Percentiles rank a stretch among this genome's conserved stretches.
phyloP scores from a whole-genome alignment of 768 basidiomycete species.

The Mycena rebaudengoi region DNA sequence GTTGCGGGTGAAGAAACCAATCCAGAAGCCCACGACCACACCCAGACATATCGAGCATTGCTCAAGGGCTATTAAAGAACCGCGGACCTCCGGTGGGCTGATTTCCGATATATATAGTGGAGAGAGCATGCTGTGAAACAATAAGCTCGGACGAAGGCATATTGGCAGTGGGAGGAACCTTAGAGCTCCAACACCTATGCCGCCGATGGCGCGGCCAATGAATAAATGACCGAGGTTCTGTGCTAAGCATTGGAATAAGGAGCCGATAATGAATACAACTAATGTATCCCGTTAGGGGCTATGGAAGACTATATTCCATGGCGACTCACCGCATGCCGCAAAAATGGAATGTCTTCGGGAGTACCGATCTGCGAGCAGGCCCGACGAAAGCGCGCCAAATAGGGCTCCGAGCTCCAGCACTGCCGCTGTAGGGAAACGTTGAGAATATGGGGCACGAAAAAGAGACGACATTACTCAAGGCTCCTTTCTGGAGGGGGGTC shows the following conservation, averaged over 20 bases:
- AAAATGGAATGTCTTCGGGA: constrained; percentile 76
- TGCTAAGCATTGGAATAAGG: constrained; percentile 72
- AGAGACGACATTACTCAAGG: constrained; percentile 67
- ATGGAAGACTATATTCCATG: not conserved
- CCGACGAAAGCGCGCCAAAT: constrained; percentile 74
- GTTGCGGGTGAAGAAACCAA: constrained; percentile 75
- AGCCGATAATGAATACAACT: constrained; percentile 80
- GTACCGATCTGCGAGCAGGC: constrained; percentile 71
- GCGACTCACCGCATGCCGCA: constrained; percentile 66
- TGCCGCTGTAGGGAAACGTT: constrained; percentile 60
- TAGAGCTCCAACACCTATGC: constrained; percentile 83
- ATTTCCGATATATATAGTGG: constrained; percentile 89
- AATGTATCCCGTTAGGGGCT: not conserved
- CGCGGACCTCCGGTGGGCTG: constrained; percentile 80
- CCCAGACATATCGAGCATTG: constrained; percentile 85
- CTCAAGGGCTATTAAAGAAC: constrained; percentile 81
- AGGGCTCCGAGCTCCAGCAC: constrained; percentile 81
- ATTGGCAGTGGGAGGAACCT: no score
- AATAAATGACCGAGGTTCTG: constrained; percentile 63
- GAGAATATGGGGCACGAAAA: not conserved
- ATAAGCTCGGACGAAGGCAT: no score
- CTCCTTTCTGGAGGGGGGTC: constrained; percentile 75
- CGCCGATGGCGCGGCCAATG: constrained; percentile 78
- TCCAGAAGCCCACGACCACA: constrained; percentile 86
- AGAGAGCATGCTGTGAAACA: constrained; percentile 82